A percentile compares a stretch with the other conserved stretches of the same genome.
These are phyloP conservation scores for Lentinula lateritia DNA, from an alignment of 768 basidiomycete genomes.

Conservation along the genomic window DNA sequence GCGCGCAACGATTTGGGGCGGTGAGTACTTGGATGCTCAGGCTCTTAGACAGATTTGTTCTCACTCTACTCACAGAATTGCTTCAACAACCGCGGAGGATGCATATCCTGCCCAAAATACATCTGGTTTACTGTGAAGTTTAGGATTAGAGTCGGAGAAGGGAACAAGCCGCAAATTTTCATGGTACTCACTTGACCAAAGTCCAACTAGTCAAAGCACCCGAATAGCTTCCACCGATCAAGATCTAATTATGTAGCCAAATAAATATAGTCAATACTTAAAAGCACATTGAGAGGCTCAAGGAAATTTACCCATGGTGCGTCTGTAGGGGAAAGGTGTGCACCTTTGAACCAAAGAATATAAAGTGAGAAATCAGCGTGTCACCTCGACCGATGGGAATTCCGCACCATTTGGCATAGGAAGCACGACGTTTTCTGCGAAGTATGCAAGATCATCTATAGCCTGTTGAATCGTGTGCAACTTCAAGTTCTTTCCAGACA, in stretches of 20 bases:
- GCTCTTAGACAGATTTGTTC: too few relatives aligned
- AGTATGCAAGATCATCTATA: conserved; percentile 45
- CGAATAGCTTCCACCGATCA: conserved; percentile 14
- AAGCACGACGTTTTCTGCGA: conserved; percentile 39
- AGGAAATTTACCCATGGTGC: conserved; percentile 32
- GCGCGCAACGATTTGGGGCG: too few relatives aligned
- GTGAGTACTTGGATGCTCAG: too few relatives aligned
- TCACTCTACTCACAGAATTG: conserved; percentile 21
- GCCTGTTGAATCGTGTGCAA: conserved; percentile 46
- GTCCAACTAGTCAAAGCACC: conserved; percentile 14
- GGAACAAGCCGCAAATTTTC: background rate
- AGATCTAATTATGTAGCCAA: conserved; percentile 14
- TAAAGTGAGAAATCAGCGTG: background rate
- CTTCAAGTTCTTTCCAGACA: conserved; percentile 33
- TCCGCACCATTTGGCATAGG: conserved; percentile 39
- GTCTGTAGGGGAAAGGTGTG: conserved; percentile 19
- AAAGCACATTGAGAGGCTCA: background rate
- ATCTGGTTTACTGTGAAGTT: conserved; percentile 25
- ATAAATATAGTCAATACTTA: background rate
- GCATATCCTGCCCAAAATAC: conserved; percentile 35
- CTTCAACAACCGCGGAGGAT: conserved; percentile 37
- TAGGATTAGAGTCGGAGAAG: background rate
- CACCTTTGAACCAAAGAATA: background rate
- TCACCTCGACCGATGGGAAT: conserved; percentile 16
- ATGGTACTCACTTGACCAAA: conserved; percentile 10